Evolutionary conservation across 768 basidiomycete genomes (phyloP), one percentile per base, ranked within the genome.

Genomic region (Boletus speciosus): DNA sequence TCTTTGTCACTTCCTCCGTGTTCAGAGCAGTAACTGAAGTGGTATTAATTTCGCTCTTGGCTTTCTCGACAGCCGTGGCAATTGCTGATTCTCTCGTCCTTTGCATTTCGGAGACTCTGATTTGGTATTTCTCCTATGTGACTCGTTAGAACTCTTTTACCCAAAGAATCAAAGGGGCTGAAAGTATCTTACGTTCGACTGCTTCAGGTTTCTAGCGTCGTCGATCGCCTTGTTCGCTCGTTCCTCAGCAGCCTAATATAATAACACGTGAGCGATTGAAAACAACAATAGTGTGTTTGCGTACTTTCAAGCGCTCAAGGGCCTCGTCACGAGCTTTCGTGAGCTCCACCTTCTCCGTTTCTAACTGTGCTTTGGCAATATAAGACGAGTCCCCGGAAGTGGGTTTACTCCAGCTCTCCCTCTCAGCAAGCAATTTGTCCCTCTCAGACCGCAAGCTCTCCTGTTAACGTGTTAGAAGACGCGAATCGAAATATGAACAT

Each of bases 381-480:
- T 74, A 72, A 4, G 74, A 54, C 5, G 64, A 62, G 1, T 59
- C 60, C 19, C 63, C 52, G 6, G 53, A 35, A 44, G 58, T 55
- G 2, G 71, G 31, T n/a, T 70, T 51, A 35, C 55, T 65, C 51
- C 68, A 58, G 21, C 70, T 69, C 52, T 78, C 77, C 63, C 83
- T 87, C 63, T 87, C 86, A 0, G 75, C 76, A 27, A 85, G 71
- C 16, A 90, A 69, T 47, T 73, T 76, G 61, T 88, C 86, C 47
- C 82, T 76, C 67, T 92, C 84, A 41, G 78, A 75, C 50, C 70
- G 75, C 27, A 90, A 66, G 43, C 75, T 58, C 48, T 78, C 72
- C 86, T 89, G 37, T 36, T 16, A 40, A 21, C 16, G 16, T 16
- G n/a, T 61, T 45, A 58, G 29, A 44, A 36, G 27, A 29, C 5